phyloP scores from a whole-genome alignment of 2,329 filamentous ascomycete species.

The Fusarium foetens region DNA sequence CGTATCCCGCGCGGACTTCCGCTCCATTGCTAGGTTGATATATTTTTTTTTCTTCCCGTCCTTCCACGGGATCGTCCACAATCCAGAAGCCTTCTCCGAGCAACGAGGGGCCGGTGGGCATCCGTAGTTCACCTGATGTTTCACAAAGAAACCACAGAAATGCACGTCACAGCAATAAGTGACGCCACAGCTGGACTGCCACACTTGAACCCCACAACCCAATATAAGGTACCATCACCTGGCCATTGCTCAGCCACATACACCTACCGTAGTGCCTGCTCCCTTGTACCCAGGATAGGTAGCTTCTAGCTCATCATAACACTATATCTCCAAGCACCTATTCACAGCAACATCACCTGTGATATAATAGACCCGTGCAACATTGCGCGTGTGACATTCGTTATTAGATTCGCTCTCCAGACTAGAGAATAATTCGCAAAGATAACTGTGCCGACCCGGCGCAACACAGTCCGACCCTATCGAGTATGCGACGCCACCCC shows the following conservation, averaged over 20 bases:
- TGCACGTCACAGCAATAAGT: slow-evolving; percentile 23
- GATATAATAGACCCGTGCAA: background rate
- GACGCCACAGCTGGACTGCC: slow-evolving; percentile 13
- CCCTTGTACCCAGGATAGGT: background rate
- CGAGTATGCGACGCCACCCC: slow-evolving; percentile 34
- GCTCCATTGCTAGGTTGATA: slow-evolving; percentile 4
- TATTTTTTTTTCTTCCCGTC: slow-evolving; percentile 7
- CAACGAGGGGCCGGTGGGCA: slow-evolving; percentile 34
- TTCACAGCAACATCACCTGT: slow-evolving; percentile 4
- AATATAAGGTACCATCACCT: background rate
- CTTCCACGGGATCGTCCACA: background rate
- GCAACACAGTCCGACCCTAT: slow-evolving; percentile 5
- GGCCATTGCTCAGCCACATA: background rate
- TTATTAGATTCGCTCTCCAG: background rate
- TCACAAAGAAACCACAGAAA: background rate
- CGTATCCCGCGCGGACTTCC: slow-evolving; percentile 47
- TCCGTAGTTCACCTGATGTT: slow-evolving; percentile 8
- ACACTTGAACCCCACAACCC: background rate
- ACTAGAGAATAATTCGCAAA: background rate
- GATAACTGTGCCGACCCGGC: slow-evolving; percentile 1
- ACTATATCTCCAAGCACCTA: slow-evolving; percentile 10
- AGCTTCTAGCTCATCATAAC: slow-evolving; percentile 19
- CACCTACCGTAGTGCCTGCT: background rate
- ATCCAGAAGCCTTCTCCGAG: slow-evolving; percentile 23
- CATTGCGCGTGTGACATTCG: background rate